Evolutionary conservation across 1,284 basidiomycete genomes (phyloP), one percentile per base, ranked within the genome.

Genomic region (Trametes hirsuta): DNA sequence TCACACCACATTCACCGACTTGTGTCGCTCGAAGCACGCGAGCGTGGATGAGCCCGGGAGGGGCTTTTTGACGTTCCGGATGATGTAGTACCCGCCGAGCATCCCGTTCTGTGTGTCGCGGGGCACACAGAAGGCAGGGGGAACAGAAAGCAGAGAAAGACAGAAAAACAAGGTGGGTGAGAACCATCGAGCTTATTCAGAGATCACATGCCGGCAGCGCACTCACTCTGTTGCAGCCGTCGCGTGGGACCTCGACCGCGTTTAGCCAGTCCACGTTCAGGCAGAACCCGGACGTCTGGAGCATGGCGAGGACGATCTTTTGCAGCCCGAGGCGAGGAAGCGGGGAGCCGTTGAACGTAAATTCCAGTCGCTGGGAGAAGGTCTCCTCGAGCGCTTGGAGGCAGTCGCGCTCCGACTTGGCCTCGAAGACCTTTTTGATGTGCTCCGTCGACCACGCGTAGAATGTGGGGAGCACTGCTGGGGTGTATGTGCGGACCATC

Each of bases 401-500:
- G 18, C 78, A 76, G 36, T 79, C 77, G 34, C 76, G 75, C 59
- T 82, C 78, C 21, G 71, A 78, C 39, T 74, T 68, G 4, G 82
- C 80, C 69, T 85, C 83, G 68, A 86, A 86, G 52, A 86, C 75
- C 39, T 71, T 71, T 40, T 72, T 72, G 58, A 85, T 84, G 67
- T 83, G 83, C 57, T 76, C 72, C 39, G 73, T 66, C 2, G 83
- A 85, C 84, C 83, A 86, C n/a, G 80, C 73, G 39, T 79, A 76
- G 61, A 85, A 74, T 14, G 79, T 77, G 56, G 75, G 71, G 60
- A 69, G 68, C 53, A 30, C 30, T 30, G 30, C 30, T 8, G 30
- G 30, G 30, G 30, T 8, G 30, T 30, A 30, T 30, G 30, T 30
- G 30, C 30, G 30, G 8, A 30, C 30, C 30, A 83, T 77, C 42